Evolutionary conservation across 2,329 filamentous ascomycete species (phyloP).

Genomic region (Sporothrix variecibatus): DNA sequence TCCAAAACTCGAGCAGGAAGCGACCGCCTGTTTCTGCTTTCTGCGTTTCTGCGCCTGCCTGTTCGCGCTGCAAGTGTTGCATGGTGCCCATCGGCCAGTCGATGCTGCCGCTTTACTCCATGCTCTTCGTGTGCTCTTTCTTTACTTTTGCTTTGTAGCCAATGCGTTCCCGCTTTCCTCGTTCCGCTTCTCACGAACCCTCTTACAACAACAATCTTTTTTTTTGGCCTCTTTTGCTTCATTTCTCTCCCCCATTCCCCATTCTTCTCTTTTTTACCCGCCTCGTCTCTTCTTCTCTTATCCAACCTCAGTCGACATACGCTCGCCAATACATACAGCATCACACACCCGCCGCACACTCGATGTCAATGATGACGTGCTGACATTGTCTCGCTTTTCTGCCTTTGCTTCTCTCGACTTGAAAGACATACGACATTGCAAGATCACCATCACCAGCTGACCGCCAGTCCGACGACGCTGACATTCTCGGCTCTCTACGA

Average conservation of each 20-base stretch:
- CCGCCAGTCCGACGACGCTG: background rate
- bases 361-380: constrained; percentile 12
- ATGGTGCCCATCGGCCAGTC: background rate
- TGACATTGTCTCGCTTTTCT: background rate
- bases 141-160: background rate
- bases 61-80: background rate
- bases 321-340: background rate
- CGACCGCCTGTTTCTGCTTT: constrained; percentile 16
- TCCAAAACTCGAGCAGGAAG: constrained; percentile 24
- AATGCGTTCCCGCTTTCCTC: constrained; percentile 12
- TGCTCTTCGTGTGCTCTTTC: background rate
- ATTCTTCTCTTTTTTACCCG: background rate
- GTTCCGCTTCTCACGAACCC: constrained; percentile 19
- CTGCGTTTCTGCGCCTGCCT: constrained; percentile 15
- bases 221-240: background rate
- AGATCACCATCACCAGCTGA: background rate
- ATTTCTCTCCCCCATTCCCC: background rate
- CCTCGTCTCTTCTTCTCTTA: background rate
- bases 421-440: background rate
- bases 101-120: background rate
- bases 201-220: background rate
- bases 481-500: background rate
- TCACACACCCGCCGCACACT: background rate
- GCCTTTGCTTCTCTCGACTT: background rate
- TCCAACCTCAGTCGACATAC: background rate